Conservation (phyloP, 345 rosid genomes). For the Murraya paniculata region DNA sequence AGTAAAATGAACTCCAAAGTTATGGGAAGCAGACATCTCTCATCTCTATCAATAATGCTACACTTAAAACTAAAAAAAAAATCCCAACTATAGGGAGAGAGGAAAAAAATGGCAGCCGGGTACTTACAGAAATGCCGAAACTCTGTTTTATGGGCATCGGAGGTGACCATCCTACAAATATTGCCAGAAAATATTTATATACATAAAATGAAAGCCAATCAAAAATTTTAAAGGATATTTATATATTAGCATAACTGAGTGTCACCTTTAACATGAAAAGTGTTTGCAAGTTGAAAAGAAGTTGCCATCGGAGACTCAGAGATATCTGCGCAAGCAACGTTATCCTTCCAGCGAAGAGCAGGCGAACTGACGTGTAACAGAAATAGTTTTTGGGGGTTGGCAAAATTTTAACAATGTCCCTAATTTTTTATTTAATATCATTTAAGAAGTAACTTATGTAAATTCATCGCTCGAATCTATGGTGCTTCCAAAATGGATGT, state of each 20-base stretch:
- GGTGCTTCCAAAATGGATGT: too few species aligned
- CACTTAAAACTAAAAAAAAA: neutral
- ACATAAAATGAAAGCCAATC: too few species aligned
- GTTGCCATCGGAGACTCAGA: conserved; percentile 19
- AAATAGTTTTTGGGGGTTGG: neutral
- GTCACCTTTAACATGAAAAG: conserved; percentile 12
- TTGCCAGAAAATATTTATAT: neutral
- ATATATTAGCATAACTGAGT: neutral
- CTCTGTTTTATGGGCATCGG: neutral
- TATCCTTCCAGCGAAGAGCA: neutral
- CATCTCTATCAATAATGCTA: too few species aligned
- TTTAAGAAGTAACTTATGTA: too few species aligned
- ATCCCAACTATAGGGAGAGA: too few species aligned
- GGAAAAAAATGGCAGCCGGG: neutral
- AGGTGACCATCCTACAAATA: conserved; percentile 14
- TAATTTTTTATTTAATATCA: too few species aligned
- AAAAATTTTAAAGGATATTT: neutral
- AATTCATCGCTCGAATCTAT: too few species aligned
- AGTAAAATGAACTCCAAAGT: neutral
- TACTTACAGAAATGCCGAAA: conserved; percentile 17
- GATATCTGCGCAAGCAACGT: neutral
- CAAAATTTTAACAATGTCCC: neutral
- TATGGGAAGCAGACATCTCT: neutral
- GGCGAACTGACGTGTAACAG: too few species aligned
- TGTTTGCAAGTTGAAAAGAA: neutral